Evolutionary conservation across 2,329 filamentous ascomycete species (phyloP).

Genomic region (Domatiomyces catenatus): DNA sequence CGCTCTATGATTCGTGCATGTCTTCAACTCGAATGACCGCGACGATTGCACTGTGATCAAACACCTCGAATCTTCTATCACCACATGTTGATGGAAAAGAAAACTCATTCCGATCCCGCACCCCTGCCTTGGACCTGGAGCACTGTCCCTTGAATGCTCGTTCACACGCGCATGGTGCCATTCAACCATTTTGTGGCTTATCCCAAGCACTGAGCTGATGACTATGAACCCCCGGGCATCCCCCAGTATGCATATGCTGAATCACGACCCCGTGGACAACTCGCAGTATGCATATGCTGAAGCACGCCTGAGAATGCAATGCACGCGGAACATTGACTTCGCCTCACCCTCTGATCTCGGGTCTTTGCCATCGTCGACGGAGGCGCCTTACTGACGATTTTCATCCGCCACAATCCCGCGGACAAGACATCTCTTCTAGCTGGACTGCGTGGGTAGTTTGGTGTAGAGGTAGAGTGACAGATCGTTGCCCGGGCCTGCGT

Average conservation of each 20-base stretch:
- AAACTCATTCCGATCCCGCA: not conserved
- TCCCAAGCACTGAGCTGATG: not conserved
- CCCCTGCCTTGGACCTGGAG: not conserved
- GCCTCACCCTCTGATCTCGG: not conserved
- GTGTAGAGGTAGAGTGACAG: not conserved
- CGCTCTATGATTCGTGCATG: not conserved
- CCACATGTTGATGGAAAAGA: not conserved
- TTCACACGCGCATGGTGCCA: not conserved
- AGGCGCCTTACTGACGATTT: not conserved
- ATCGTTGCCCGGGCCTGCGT: not conserved
- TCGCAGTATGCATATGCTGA: not conserved
- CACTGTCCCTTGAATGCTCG: not conserved
- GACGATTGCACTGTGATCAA: not conserved
- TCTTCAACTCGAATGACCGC: not conserved
- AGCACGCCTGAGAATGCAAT: not conserved
- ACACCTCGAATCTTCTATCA: not conserved
- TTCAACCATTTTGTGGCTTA: not conserved
- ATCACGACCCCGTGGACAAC: no score
- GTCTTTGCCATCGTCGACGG: not conserved
- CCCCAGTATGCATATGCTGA: no score
- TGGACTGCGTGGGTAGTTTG: not conserved
- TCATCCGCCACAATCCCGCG: not conserved
- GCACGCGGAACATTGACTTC: not conserved
- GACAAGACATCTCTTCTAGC: not conserved
- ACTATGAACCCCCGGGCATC: not conserved